These are phyloP conservation scores for Prosopis cineraria DNA, from an alignment of 306 rosid genomes.

Conservation along the genomic window DNA sequence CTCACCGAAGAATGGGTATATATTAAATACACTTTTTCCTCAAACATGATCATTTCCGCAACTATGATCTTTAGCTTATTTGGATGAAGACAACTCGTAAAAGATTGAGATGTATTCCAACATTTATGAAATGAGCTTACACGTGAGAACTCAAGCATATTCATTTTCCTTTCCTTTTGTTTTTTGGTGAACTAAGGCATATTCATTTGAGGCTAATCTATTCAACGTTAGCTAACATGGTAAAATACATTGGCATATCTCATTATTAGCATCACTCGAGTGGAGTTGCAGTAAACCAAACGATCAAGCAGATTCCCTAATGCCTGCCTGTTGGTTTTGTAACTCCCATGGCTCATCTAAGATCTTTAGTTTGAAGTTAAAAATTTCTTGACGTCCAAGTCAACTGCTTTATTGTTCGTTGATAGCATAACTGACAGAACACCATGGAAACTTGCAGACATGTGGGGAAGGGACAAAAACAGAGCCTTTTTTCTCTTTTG, in stretches of 20 bases:
- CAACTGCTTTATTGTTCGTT: background rate
- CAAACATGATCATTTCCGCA: background rate
- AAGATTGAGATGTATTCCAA: background rate
- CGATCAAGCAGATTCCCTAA: background rate
- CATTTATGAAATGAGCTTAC: background rate
- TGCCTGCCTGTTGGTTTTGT: background rate
- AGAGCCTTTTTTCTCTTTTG: too few relatives aligned
- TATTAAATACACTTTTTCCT: constrained; percentile 26
- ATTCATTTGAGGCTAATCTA: background rate
- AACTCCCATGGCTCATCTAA: background rate
- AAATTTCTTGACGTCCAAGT: background rate
- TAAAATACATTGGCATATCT: background rate
- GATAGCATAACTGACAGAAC: too few relatives aligned
- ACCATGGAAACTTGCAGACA: too few relatives aligned
- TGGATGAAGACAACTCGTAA: background rate
- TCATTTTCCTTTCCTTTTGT: too few relatives aligned
- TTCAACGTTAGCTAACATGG: background rate
- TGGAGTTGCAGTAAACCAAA: background rate
- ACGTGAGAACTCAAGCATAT: background rate
- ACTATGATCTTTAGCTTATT: background rate
- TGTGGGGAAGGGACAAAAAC: too few relatives aligned
- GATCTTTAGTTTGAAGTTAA: background rate
- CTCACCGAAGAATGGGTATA: constrained; percentile 85
- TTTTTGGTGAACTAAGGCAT: too few relatives aligned
- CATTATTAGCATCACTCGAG: background rate